A percentile compares a stretch with the other conserved stretches of the same genome.
These are phyloP conservation scores for Porphyrellus cyaneotinctus DNA, from an alignment of 768 basidiomycete species.

Conservation along the genomic window DNA sequence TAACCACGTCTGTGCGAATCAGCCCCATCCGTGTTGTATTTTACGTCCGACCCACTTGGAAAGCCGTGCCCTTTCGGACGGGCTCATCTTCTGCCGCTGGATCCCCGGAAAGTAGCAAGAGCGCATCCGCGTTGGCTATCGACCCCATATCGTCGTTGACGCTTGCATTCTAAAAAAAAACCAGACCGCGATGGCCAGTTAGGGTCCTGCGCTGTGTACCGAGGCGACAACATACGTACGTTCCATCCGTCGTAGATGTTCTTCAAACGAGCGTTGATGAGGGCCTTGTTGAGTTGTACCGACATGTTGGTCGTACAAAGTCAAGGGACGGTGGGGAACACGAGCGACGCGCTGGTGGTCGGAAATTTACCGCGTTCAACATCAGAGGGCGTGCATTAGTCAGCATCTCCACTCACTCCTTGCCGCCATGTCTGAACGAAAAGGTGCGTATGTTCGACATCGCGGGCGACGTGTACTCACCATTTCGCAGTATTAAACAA, in stretches of 20 bases:
- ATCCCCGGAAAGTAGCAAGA: conserved; percentile 73
- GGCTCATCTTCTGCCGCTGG: conserved; percentile 83
- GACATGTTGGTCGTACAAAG: conserved; percentile 40
- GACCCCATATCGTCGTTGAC: conserved; percentile 70
- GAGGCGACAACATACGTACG: conserved; percentile 35
- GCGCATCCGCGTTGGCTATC: conserved; percentile 63
- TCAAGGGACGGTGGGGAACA: too few species aligned
- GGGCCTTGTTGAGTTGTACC: conserved; percentile 66
- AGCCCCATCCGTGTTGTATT: background rate
- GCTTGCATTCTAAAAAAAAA: conserved; percentile 47
- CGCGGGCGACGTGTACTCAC: conserved; percentile 1
- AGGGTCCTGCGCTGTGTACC: conserved; percentile 10
- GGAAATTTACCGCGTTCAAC: conserved; percentile 35
- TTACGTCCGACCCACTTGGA: conserved; percentile 61
- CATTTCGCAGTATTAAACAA: conserved; percentile 76
- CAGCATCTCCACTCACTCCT: conserved; percentile 18
- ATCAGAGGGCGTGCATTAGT: conserved; percentile 24
- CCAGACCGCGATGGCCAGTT: conserved; percentile 5
- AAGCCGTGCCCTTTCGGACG: conserved; percentile 85
- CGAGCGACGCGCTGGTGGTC: conserved; percentile 22
- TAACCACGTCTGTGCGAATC: conserved; percentile 75
- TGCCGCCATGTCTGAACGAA: conserved; percentile 71
- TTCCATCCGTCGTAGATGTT: conserved; percentile 60
- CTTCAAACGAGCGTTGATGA: conserved; percentile 55
- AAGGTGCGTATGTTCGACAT: conserved; percentile 44